Evolutionary conservation across 2,329 filamentous ascomycete genomes (phyloP).

Genomic region (Cladosporium sp.): DNA sequence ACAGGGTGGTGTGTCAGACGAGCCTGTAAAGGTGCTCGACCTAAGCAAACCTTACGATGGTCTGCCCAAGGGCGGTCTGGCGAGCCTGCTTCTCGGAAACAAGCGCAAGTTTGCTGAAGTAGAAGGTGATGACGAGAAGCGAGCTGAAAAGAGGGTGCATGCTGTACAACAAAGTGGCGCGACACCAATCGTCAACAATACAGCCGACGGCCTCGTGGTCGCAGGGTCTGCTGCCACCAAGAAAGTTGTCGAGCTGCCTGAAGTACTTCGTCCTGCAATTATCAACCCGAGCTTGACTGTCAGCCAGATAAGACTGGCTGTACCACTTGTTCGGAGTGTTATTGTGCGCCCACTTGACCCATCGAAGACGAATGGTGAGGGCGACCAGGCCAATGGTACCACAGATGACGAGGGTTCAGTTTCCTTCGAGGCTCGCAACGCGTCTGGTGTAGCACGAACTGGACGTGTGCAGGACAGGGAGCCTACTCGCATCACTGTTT

Average conservation of each 20-base stretch:
- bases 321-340: slow-evolving; percentile 78
- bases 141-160: slow-evolving; percentile 56
- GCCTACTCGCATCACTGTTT: slow-evolving; percentile 77
- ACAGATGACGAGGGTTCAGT: slow-evolving; percentile 52
- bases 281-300: slow-evolving; percentile 76
- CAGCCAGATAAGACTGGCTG: slow-evolving; percentile 78
- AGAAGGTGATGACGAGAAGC: slow-evolving; percentile 71
- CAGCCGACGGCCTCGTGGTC: slow-evolving; percentile 71
- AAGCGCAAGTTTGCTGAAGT: slow-evolving; percentile 76
- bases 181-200: slow-evolving; percentile 70
- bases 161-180: slow-evolving; percentile 59
- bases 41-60: slow-evolving; percentile 92
- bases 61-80: slow-evolving; percentile 81
- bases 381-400: slow-evolving; percentile 40
- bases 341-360: slow-evolving; percentile 78
- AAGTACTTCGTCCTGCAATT: slow-evolving; percentile 83
- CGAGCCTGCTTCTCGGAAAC: slow-evolving; percentile 82
- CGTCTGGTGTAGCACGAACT: slow-evolving; percentile 56
- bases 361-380: slow-evolving; percentile 45
- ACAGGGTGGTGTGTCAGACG: slow-evolving; percentile 43
- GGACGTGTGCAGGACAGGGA: slow-evolving; percentile 65
- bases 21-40: slow-evolving; percentile 65
- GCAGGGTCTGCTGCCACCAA: slow-evolving; percentile 59
- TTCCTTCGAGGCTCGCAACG: slow-evolving; percentile 85
- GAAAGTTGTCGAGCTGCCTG: slow-evolving; percentile 53